Conservation (phyloP, 305 asterid species). For the Fraxinus velutina region DNA sequence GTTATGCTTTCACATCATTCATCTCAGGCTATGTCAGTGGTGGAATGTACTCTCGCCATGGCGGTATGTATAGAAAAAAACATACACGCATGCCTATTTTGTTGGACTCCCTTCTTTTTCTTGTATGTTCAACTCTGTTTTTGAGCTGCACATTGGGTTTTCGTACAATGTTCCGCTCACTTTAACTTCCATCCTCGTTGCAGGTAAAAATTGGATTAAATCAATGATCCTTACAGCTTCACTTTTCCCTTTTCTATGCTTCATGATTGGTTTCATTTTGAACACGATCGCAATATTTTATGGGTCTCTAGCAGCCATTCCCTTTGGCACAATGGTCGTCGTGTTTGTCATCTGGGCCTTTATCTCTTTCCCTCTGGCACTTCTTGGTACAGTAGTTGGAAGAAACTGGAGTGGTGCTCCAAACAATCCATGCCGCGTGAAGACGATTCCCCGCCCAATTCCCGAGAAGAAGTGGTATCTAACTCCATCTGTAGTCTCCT, state of each 20-base stretch:
- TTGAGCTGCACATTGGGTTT: neutral
- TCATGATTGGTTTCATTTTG: constrained; percentile 46
- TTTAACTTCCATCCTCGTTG: neutral
- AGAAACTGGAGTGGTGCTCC: constrained; percentile 63
- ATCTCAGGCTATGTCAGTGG: constrained; percentile 58
- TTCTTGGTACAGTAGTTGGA: constrained; percentile 57
- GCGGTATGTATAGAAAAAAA: constrained; percentile 34
- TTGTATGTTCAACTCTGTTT: neutral
- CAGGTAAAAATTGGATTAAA: constrained; percentile 56
- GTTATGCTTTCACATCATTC: constrained; percentile 55
- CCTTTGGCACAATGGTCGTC: constrained; percentile 56
- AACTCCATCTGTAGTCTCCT: constrained; percentile 47
- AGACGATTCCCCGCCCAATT: constrained; percentile 58
- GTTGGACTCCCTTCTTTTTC: neutral
- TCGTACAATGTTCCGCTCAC: neutral
- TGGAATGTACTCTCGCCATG: constrained; percentile 59
- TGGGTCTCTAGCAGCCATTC: constrained; percentile 62
- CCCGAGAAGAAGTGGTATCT: constrained; percentile 57
- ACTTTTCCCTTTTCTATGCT: constrained; percentile 55
- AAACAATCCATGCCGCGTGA: constrained; percentile 57
- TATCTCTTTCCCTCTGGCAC: constrained; percentile 52
- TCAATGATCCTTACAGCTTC: constrained; percentile 54
- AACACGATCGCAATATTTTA: constrained; percentile 55
- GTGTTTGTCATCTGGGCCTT: constrained; percentile 57
- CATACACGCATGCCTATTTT: neutral